Conservation (phyloP, 805 yeast genomes). For the Wickerhamomyces chaumierensis region DNA sequence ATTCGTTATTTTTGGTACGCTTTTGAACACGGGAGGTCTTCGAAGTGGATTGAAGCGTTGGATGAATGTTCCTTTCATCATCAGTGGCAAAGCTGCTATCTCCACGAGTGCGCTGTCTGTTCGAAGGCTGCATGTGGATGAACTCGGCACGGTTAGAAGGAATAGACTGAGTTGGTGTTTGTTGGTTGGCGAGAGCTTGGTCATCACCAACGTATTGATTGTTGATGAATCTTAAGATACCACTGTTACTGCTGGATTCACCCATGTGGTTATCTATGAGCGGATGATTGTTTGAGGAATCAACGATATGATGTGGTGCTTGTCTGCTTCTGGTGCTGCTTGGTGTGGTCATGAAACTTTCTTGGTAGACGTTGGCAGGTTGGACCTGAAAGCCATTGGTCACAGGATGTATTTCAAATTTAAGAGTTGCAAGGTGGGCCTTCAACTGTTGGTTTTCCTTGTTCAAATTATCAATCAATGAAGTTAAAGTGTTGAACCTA, state of each 20-base stretch:
- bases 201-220: conserved; percentile 21
- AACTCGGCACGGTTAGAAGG: conserved; percentile 18
- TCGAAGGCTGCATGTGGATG: conserved; percentile 20
- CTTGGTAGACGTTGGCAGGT: conserved; percentile 2
- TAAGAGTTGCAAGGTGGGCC: conserved; percentile 11
- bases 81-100: conserved; percentile 11
- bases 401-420: conserved; percentile 14
- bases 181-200: conserved; percentile 7
- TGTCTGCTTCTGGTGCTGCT: conserved; percentile 3
- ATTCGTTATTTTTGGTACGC: background rate
- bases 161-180: conserved; percentile 1
- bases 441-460: conserved; percentile 19
- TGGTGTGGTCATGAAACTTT: conserved; percentile 1
- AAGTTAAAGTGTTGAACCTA: conserved; percentile 12
- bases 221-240: conserved; percentile 19
- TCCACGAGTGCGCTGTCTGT: conserved; percentile 10
- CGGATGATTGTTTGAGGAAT: conserved; percentile 3
- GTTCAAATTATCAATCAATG: conserved; percentile 14
- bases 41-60: conserved; percentile 11
- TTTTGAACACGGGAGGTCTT: background rate
- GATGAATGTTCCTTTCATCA: conserved; percentile 9
- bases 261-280: conserved; percentile 10
- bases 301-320: conserved; percentile 1
- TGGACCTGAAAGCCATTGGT: conserved; percentile 10
- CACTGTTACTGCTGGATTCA: conserved; percentile 13